Conservation (phyloP, 2,329 filamentous ascomycete species). For the Fusarium graminum region DNA sequence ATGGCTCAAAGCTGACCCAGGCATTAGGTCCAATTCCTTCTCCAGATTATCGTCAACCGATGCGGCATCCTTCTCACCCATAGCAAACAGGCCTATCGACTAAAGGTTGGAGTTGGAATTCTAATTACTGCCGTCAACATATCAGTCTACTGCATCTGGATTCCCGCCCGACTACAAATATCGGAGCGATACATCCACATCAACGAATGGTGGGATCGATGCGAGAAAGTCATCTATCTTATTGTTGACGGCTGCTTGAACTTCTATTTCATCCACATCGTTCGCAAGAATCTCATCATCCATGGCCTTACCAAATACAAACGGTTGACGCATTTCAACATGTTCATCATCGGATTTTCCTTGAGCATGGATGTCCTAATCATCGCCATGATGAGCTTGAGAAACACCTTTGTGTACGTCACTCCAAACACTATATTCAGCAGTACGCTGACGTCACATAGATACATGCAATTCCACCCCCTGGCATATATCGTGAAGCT, state of each 20-base stretch:
- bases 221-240: constrained; percentile 50
- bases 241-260: constrained; percentile 45
- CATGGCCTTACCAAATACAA: constrained; percentile 46
- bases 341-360: constrained; percentile 49
- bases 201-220: constrained; percentile 48
- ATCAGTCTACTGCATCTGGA: constrained; percentile 47
- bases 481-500: constrained; percentile 67
- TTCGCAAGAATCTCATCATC: constrained; percentile 39
- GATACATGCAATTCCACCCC: constrained; percentile 64
- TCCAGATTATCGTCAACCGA: constrained; percentile 50
- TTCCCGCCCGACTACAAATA: constrained; percentile 46
- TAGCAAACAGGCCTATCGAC: constrained; percentile 28
- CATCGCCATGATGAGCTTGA: constrained; percentile 49
- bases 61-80: constrained; percentile 45
- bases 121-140: constrained; percentile 49
- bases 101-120: constrained; percentile 40
- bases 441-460: background rate
- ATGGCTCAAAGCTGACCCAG: constrained; percentile 1
- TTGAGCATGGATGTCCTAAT: constrained; percentile 49
- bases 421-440: fast-evolving
- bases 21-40: constrained; percentile 41
- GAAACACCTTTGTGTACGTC: constrained; percentile 48
- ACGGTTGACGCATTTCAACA: constrained; percentile 47
- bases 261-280: constrained; percentile 47
- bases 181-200: constrained; percentile 44